These are phyloP conservation scores for Polytrichum formosum DNA, from an alignment of 225 moss, liverwort and hornwort genomes.

Conservation along the genomic window DNA sequence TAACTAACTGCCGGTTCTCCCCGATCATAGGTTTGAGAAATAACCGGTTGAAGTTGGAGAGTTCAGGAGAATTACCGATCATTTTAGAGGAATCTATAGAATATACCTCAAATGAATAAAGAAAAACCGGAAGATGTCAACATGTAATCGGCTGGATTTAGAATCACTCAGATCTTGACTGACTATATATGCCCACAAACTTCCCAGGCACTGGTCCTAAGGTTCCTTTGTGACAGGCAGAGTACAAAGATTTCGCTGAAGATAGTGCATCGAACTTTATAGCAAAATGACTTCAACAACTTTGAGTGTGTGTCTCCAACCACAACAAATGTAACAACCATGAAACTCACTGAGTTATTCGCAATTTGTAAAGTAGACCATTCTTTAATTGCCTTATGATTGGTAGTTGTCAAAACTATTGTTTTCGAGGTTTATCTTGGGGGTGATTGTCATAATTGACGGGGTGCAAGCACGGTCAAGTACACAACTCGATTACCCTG, in stretches of 20 bases:
- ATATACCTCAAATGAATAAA: too few relatives aligned
- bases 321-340: not conserved
- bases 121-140: too few relatives aligned
- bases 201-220: not conserved
- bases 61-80: too few relatives aligned
- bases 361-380: not conserved
- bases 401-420: not conserved
- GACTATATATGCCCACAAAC: too few relatives aligned
- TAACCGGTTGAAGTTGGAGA: too few relatives aligned
- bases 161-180: too few relatives aligned
- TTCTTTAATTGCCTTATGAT: not conserved
- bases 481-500: too few relatives aligned
- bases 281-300: not conserved
- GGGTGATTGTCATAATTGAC: not conserved
- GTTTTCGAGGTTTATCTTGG: not conserved
- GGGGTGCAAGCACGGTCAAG: too few relatives aligned
- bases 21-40: too few relatives aligned
- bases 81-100: too few relatives aligned
- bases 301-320: not conserved
- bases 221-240: not conserved
- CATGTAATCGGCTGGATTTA: too few relatives aligned
- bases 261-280: not conserved
- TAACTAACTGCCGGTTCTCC: too few relatives aligned
- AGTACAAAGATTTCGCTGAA: not conserved
- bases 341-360: not conserved